Conservation (phyloP, 495 filamentous ascomycete species). For the Filosporella fistucella region DNA sequence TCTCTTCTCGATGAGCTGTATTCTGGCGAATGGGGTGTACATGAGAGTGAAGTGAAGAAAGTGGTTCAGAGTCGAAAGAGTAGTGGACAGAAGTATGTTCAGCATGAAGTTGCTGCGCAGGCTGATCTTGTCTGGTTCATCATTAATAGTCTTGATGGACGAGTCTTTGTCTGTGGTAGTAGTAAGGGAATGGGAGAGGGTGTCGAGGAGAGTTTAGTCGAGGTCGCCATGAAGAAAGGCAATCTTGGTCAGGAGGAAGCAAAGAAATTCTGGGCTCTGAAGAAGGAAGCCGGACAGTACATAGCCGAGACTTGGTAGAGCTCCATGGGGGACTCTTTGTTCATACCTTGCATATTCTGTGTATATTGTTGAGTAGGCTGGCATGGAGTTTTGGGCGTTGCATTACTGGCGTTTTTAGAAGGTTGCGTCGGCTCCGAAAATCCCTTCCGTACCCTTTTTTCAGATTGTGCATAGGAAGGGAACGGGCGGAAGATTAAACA, state of each 20-base stretch:
- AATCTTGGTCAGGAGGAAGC: slow-evolving; percentile 70
- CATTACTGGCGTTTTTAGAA: not conserved
- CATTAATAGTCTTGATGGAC: slow-evolving; percentile 86
- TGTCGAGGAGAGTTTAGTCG: slow-evolving; percentile 76
- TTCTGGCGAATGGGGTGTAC: slow-evolving; percentile 90
- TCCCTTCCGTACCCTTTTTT: too few relatives aligned
- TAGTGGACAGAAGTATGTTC: slow-evolving; percentile 69
- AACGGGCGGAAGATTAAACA: too few relatives aligned
- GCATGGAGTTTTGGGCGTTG: slow-evolving; percentile 1
- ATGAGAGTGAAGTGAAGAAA: slow-evolving; percentile 87
- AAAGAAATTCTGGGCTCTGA: slow-evolving; percentile 70
- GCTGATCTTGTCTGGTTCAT: slow-evolving; percentile 96
- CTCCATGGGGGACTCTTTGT: not conserved
- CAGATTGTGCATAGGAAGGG: too few relatives aligned
- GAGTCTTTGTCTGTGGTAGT: slow-evolving; percentile 93
- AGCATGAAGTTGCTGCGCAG: slow-evolving; percentile 80
- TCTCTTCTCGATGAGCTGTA: slow-evolving; percentile 92
- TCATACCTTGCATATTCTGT: not conserved
- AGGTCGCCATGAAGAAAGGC: slow-evolving; percentile 77
- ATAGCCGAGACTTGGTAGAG: slow-evolving; percentile 72
- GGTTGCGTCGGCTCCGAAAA: too few relatives aligned
- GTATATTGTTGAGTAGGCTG: not conserved
- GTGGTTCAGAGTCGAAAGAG: slow-evolving; percentile 76
- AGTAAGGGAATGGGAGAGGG: slow-evolving; percentile 97
- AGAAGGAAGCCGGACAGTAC: slow-evolving; percentile 82